Conservation (phyloP, 2,329 filamentous ascomycete species). For the Hymenoscyphus linearis region DNA sequence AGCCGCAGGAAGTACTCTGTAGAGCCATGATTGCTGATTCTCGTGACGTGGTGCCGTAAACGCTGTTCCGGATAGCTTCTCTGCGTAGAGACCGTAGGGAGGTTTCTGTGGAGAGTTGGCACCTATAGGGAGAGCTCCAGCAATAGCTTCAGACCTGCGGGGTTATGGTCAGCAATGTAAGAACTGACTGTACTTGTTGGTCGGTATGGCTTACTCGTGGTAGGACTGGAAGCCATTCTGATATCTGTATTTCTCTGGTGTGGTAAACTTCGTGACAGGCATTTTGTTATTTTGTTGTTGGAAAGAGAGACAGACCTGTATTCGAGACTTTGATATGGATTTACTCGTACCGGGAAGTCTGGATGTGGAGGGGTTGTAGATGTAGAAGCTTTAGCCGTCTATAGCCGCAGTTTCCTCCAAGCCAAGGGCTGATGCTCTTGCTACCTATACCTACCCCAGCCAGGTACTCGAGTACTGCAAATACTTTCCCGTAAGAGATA, state of each 20-base stretch:
- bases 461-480: too few relatives aligned
- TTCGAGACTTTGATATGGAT: not conserved
- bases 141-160: constrained; percentile 56
- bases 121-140: constrained; percentile 58
- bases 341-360: not conserved
- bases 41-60: constrained; percentile 52
- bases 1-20: constrained; percentile 49
- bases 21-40: constrained; percentile 54
- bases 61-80: constrained; percentile 55
- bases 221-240: constrained; percentile 64
- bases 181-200: not conserved
- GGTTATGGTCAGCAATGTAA: not conserved
- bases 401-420: too few relatives aligned
- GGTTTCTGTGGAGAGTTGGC: constrained; percentile 67
- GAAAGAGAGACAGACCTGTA: not conserved
- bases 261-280: constrained; percentile 59
- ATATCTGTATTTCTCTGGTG: constrained; percentile 62
- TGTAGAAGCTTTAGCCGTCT: too few relatives aligned
- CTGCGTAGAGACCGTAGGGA: constrained; percentile 62
- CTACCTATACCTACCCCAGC: too few relatives aligned
- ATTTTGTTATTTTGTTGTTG: constrained; percentile 40
- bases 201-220: constrained; percentile 49
- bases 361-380: not conserved
- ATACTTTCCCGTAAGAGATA: too few relatives aligned
- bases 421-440: too few relatives aligned